A percentile compares a stretch with the other conserved stretches of the same genome.
Evolutionary conservation across 768 basidiomycete species (phyloP).

Genomic region (Phanerodontia chrysosporium): DNA sequence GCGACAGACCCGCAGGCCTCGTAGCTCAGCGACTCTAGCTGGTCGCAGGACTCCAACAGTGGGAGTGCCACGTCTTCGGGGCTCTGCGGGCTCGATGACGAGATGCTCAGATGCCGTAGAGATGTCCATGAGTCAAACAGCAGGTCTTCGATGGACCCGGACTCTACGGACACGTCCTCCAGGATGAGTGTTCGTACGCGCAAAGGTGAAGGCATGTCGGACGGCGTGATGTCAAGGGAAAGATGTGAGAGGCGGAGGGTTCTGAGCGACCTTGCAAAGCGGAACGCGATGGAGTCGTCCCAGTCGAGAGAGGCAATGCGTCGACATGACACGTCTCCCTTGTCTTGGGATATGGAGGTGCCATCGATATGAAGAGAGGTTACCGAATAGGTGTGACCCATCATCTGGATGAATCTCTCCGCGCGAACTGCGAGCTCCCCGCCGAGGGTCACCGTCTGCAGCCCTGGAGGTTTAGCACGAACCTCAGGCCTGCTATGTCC

Average conservation of each 20-base stretch:
- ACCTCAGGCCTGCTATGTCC: conserved; percentile 33
- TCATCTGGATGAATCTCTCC: conserved; percentile 42
- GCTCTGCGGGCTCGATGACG: conserved; percentile 28
- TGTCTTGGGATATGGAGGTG: conserved; percentile 24
- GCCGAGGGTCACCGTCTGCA: neutral
- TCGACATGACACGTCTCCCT: conserved; percentile 12
- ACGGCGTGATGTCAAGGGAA: conserved; percentile 38
- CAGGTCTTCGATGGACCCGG: conserved; percentile 39
- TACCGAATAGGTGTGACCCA: conserved; percentile 38
- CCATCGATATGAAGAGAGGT: conserved; percentile 46
- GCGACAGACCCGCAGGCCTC: conserved; percentile 30
- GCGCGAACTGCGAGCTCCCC: conserved; percentile 43
- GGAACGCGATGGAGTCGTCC: conserved; percentile 46
- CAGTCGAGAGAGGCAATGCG: conserved; percentile 43
- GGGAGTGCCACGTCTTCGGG: conserved; percentile 38
- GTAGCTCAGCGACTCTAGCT: conserved; percentile 39
- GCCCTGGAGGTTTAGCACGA: conserved; percentile 32
- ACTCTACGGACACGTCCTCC: conserved; percentile 38
- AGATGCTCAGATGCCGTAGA: conserved; percentile 36
- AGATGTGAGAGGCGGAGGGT: conserved; percentile 40
- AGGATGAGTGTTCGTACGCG: conserved; percentile 37
- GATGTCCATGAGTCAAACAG: conserved; percentile 28
- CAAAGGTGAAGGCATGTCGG: conserved; percentile 31
- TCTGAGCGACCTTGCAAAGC: conserved; percentile 37
- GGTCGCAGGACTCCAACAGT: conserved; percentile 36